These are phyloP conservation scores for Rhizopogon vulgaris DNA, from an alignment of 768 basidiomycete species.

Conservation along the genomic window DNA sequence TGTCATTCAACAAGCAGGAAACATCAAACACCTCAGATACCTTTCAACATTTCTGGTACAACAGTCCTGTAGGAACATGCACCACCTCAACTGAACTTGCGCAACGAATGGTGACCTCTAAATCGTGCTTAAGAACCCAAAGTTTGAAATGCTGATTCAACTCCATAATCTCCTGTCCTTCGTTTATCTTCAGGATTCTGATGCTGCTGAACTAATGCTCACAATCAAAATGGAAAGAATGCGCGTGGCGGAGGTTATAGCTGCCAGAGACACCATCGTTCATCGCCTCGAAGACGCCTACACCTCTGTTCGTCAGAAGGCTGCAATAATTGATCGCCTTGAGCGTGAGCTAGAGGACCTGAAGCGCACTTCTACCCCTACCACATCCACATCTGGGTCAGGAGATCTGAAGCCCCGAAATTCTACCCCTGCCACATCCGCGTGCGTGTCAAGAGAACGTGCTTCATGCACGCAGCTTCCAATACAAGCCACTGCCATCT, in stretches of 20 bases:
- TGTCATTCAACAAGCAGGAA: neutral
- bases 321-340: slow-evolving; percentile 41
- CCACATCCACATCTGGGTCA: slow-evolving; percentile 18
- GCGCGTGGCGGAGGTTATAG: slow-evolving; percentile 50
- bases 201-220: slow-evolving; percentile 43
- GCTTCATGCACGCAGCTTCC: neutral
- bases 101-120: slow-evolving; percentile 2
- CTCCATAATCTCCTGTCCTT: neutral
- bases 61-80: neutral
- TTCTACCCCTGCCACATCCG: slow-evolving; percentile 13
- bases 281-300: slow-evolving; percentile 55
- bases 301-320: slow-evolving; percentile 55
- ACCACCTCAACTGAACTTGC: neutral
- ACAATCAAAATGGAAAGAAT: slow-evolving; percentile 48
- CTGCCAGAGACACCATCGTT: slow-evolving; percentile 58
- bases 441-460: neutral
- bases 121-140: neutral
- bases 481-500: neutral
- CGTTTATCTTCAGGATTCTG: slow-evolving; percentile 7
- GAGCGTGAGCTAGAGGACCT: slow-evolving; percentile 33
- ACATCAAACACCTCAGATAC: neutral
- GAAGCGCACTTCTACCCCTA: slow-evolving; percentile 16
- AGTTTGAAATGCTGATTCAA: neutral
- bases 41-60: neutral
- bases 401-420: slow-evolving; percentile 18